Evolutionary conservation across 73 alveolate genomes (phyloP).

Genomic region (Symbiodinium pilosum): DNA sequence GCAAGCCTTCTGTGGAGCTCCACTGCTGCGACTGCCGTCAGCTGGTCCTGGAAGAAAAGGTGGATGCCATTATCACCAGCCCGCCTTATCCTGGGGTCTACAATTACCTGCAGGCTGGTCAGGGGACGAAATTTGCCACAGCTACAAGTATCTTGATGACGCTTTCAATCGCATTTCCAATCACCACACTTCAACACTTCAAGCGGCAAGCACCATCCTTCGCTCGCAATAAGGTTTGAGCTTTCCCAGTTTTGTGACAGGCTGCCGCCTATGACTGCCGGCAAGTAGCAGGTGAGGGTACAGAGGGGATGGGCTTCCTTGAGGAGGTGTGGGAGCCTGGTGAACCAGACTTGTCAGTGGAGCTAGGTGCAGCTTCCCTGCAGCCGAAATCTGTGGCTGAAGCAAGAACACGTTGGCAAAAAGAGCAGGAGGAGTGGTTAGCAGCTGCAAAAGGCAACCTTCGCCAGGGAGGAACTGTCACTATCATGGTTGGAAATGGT

Average conservation of each 20-base stretch:
- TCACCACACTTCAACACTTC: too few species aligned
- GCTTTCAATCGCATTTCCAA: too few species aligned
- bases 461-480: neutral
- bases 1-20: neutral
- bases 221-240: too few species aligned
- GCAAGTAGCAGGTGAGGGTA: neutral
- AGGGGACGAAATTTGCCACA: too few species aligned
- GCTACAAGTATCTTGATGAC: too few species aligned
- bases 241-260: neutral
- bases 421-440: conserved; percentile 6
- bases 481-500: neutral
- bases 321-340: neutral
- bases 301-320: neutral
- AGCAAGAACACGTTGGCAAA: neutral
- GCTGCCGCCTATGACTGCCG: neutral
- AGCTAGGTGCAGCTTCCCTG: neutral
- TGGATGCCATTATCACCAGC: conserved; percentile 14
- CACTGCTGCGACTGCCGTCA: conserved; percentile 3
- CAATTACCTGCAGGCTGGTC: neutral
- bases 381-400: neutral
- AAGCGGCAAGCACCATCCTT: too few species aligned
- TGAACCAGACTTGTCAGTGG: neutral
- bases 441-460: neutral
- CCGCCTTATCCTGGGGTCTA: conserved; percentile 28
- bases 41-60: neutral